Percentiles rank a stretch among this genome's conserved stretches.
Conservation (phyloP, 495 filamentous ascomycete genomes). For the Cryomyces minteri region DNA sequence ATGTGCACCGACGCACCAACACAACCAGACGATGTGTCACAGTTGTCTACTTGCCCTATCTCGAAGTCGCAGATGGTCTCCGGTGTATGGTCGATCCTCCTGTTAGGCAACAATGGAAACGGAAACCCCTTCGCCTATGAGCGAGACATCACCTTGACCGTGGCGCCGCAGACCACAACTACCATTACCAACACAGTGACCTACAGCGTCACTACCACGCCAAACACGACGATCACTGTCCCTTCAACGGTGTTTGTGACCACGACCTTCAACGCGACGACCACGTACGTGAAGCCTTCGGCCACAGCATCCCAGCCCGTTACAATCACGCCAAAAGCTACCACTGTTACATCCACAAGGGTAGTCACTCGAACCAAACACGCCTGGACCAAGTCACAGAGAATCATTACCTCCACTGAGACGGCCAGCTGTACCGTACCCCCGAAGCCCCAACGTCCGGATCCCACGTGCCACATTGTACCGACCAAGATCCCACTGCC, state of each 20-base stretch:
- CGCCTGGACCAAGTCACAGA: neutral
- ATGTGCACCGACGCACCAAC: conserved; percentile 1
- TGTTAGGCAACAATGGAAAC: conserved; percentile 4
- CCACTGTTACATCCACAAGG: neutral
- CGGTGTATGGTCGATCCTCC: conserved; percentile 3
- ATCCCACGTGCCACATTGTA: neutral
- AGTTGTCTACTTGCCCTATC: conserved; percentile 4
- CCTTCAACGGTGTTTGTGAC: neutral
- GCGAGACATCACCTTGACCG: conserved; percentile 2
- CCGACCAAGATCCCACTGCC: neutral
- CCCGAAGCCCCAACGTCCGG: neutral
- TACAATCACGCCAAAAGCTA: neutral
- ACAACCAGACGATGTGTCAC: neutral
- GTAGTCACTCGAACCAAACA: neutral
- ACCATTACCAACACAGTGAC: conserved; percentile 1
- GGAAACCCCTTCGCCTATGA: conserved; percentile 5
- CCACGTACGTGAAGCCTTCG: neutral
- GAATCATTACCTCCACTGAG: neutral
- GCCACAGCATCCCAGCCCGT: neutral
- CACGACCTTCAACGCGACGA: neutral
- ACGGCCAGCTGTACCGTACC: conserved; percentile 1
- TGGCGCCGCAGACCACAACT: conserved; percentile 1
- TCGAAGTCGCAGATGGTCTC: conserved; percentile 2
- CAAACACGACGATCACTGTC: neutral
- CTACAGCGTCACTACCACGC: conserved; percentile 1